Percentiles rank a stretch among this genome's conserved stretches.
Conservation (phyloP, 495 filamentous ascomycete genomes). For the Tetracladium setigerum region DNA sequence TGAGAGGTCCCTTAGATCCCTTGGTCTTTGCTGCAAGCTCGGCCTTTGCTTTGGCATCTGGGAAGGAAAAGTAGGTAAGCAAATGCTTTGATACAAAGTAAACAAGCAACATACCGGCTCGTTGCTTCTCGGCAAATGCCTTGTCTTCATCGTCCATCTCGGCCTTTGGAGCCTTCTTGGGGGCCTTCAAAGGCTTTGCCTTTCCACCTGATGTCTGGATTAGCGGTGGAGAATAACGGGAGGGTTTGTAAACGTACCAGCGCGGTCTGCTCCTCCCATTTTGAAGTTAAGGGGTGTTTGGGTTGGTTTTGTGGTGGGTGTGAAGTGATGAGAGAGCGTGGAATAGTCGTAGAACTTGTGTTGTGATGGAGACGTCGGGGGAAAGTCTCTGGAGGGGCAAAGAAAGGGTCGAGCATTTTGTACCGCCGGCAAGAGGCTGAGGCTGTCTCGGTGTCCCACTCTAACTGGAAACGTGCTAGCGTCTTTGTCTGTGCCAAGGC, state of each 20-base stretch:
- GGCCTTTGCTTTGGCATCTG: slow-evolving; percentile 73
- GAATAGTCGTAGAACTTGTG: too few species aligned
- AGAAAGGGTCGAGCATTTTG: too few species aligned
- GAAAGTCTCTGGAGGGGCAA: background rate
- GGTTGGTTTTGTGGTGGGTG: background rate
- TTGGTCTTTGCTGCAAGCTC: slow-evolving; percentile 58
- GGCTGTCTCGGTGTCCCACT: too few species aligned
- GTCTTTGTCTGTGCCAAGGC: too few species aligned
- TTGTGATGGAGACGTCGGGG: too few species aligned
- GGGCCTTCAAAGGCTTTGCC: slow-evolving; percentile 72
- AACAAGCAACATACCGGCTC: slow-evolving; percentile 46
- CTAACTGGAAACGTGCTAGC: too few species aligned
- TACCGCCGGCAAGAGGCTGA: too few species aligned
- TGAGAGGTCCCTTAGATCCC: slow-evolving; percentile 50
- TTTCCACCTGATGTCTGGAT: slow-evolving; percentile 56
- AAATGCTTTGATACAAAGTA: background rate
- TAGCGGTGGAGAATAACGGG: slow-evolving; percentile 1
- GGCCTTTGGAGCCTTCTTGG: slow-evolving; percentile 71
- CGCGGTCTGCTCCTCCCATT: slow-evolving; percentile 32
- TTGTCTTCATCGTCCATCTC: slow-evolving; percentile 65
- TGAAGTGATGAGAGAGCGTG: background rate
- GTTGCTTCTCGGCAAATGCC: slow-evolving; percentile 68
- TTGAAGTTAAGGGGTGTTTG: too few species aligned
- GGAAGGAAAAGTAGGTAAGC: slow-evolving; percentile 3
- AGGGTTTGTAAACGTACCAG: slow-evolving; percentile 19